These are phyloP conservation scores for Wickerhamomyces canadensis DNA, from an alignment of 805 yeast species.

Conservation along the genomic window DNA sequence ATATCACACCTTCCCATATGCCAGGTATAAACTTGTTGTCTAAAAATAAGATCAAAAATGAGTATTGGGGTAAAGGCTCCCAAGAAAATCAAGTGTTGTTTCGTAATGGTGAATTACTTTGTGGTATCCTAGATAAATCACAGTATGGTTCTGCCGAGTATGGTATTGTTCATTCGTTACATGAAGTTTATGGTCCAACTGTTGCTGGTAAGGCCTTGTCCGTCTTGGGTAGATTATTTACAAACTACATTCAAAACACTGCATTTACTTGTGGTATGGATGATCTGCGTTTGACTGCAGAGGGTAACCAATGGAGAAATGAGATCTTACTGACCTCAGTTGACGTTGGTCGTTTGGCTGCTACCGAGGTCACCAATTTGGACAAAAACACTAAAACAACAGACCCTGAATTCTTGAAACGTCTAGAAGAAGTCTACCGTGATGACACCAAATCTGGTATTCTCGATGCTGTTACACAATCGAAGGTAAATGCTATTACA, in stretches of 20 bases:
- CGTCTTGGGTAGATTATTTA: conserved; percentile 91
- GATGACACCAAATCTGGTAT: conserved; percentile 91
- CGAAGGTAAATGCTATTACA: conserved; percentile 86
- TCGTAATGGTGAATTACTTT: conserved; percentile 77
- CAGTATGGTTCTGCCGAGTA: conserved; percentile 98
- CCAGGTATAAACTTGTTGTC: conserved; percentile 88
- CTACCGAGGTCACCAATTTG: conserved; percentile 88
- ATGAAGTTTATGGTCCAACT: conserved; percentile 90
- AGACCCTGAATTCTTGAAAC: conserved; percentile 75
- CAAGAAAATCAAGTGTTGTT: conserved; percentile 82
- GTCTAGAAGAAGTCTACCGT: conserved; percentile 91
- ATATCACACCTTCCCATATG: conserved; percentile 78
- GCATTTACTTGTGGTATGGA: conserved; percentile 99
- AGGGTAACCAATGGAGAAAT: conserved; percentile 85
- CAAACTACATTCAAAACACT: conserved; percentile 84
- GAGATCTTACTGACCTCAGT: conserved; percentile 74
- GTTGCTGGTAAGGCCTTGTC: conserved; percentile 86
- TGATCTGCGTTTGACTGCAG: conserved; percentile 84
- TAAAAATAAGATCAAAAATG: conserved; percentile 85
- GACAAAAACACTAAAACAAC: conserved; percentile 41
- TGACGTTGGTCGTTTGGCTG: conserved; percentile 87
- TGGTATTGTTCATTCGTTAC: conserved; percentile 94
- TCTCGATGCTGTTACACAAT: conserved; percentile 91
- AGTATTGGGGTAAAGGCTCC: conserved; percentile 89
- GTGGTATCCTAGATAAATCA: conserved; percentile 95